Evolutionary conservation across 2,329 filamentous ascomycete species (phyloP).

Genomic region (Ceratocystis cacaofunesta): DNA sequence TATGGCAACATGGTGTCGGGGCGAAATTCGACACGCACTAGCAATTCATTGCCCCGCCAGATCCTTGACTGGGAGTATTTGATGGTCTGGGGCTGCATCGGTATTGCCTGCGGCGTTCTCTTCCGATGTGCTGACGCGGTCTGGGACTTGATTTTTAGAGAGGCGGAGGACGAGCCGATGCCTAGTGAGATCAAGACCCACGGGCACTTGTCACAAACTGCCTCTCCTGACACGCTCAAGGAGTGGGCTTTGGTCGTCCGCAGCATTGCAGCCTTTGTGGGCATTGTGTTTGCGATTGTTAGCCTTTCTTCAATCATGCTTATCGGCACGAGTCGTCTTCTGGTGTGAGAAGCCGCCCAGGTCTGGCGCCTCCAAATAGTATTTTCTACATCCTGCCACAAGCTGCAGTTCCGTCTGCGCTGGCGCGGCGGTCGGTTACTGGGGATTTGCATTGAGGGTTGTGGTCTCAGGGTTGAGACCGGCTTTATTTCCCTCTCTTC

Average conservation of each 20-base stretch:
- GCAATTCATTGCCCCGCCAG: not conserved
- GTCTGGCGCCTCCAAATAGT: not conserved
- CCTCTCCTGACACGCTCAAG: conserved; percentile 31
- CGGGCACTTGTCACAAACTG: conserved; percentile 3
- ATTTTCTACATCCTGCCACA: not conserved
- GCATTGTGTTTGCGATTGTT: conserved; percentile 59
- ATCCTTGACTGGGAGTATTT: conserved; percentile 48
- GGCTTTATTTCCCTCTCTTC: not conserved
- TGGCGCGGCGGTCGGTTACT: not conserved
- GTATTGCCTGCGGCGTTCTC: conserved; percentile 61
- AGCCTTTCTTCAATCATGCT: conserved; percentile 15
- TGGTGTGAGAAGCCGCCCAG: not conserved
- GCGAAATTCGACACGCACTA: conserved; percentile 1
- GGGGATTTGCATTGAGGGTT: not conserved
- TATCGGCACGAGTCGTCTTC: not conserved
- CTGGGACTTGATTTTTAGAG: conserved; percentile 43
- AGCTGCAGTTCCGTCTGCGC: not conserved
- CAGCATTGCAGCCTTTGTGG: conserved; percentile 45
- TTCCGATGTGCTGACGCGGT: conserved; percentile 72
- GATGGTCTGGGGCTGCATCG: conserved; percentile 65
- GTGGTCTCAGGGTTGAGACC: too few relatives aligned
- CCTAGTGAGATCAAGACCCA: conserved; percentile 21
- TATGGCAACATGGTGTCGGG: conserved; percentile 14
- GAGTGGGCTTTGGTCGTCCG: conserved; percentile 58
- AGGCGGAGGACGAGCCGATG: conserved; percentile 24